Conservation (phyloP, 2,329 filamentous ascomycete genomes). For the Dothistroma pini region DNA sequence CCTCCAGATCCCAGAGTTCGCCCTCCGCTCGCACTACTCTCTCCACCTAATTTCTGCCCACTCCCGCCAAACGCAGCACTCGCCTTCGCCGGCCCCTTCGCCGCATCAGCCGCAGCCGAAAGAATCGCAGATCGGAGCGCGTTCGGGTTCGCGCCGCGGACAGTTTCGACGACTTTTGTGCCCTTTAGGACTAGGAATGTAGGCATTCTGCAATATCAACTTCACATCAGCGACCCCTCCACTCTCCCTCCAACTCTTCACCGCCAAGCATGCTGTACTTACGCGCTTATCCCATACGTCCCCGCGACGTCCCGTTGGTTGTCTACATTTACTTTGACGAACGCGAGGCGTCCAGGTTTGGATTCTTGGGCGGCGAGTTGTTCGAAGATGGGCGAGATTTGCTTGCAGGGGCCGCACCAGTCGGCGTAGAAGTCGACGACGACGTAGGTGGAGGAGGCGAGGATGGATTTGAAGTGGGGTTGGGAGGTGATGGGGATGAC, state of each 20-base stretch:
- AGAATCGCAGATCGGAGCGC: conserved; percentile 47
- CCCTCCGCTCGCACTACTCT: background rate
- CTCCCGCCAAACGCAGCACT: conserved; percentile 38
- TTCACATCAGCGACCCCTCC: too few species aligned
- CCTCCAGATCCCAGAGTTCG: background rate
- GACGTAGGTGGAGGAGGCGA: conserved; percentile 32
- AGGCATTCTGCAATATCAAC: conserved; percentile 41
- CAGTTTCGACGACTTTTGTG: conserved; percentile 43
- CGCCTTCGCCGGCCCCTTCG: conserved; percentile 36
- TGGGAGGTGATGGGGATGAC: conserved; percentile 31
- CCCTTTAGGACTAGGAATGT: conserved; percentile 49
- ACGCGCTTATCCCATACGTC: conserved; percentile 49
- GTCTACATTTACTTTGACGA: conserved; percentile 56
- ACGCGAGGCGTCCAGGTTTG: conserved; percentile 46
- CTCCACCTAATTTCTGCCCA: conserved; percentile 41
- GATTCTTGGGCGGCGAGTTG: conserved; percentile 50
- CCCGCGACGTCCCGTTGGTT: conserved; percentile 48
- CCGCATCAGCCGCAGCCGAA: conserved; percentile 42
- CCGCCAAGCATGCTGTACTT: conserved; percentile 4
- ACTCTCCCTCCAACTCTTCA: too few species aligned
- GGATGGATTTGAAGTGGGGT: conserved; percentile 32
- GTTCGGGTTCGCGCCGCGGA: conserved; percentile 48
- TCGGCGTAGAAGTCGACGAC: conserved; percentile 33
- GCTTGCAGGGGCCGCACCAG: conserved; percentile 57
- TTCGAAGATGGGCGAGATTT: conserved; percentile 51